Percentiles rank a stretch among this genome's conserved stretches.
These are phyloP conservation scores for Podospora bellae-mahoneyi DNA, from an alignment of 495 filamentous ascomycete genomes.

Conservation along the genomic window DNA sequence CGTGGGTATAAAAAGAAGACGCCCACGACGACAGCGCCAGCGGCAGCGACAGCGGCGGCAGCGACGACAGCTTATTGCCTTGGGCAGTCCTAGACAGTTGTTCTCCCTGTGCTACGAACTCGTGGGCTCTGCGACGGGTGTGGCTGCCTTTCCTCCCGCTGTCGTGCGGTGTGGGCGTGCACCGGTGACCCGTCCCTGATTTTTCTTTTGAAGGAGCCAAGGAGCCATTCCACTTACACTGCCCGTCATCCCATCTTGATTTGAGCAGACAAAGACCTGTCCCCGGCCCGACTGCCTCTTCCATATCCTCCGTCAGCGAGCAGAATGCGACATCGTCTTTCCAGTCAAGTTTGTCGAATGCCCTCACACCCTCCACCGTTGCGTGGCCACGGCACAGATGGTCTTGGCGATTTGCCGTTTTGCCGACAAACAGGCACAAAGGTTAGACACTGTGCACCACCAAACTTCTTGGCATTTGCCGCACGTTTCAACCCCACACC, in stretches of 20 bases:
- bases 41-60: too few relatives aligned
- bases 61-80: too few relatives aligned
- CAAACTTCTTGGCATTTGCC: neutral
- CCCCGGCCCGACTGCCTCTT: neutral
- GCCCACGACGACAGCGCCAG: too few relatives aligned
- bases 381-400: neutral
- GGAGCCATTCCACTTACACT: too few relatives aligned
- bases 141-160: neutral
- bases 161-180: neutral
- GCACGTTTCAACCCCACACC: neutral
- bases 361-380: neutral
- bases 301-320: neutral
- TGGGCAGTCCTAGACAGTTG: too few relatives aligned
- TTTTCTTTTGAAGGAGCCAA: neutral
- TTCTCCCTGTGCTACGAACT: neutral
- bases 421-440: neutral
- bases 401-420: conserved; percentile 5
- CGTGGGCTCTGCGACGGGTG: neutral
- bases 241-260: neutral
- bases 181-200: neutral
- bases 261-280: neutral
- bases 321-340: neutral
- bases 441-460: neutral
- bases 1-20: too few relatives aligned
- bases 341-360: neutral